A percentile compares a stretch with the other conserved stretches of the same genome.
Evolutionary conservation across 495 filamentous ascomycete genomes (phyloP).

Genomic region (Elaphomyces granulatus): DNA sequence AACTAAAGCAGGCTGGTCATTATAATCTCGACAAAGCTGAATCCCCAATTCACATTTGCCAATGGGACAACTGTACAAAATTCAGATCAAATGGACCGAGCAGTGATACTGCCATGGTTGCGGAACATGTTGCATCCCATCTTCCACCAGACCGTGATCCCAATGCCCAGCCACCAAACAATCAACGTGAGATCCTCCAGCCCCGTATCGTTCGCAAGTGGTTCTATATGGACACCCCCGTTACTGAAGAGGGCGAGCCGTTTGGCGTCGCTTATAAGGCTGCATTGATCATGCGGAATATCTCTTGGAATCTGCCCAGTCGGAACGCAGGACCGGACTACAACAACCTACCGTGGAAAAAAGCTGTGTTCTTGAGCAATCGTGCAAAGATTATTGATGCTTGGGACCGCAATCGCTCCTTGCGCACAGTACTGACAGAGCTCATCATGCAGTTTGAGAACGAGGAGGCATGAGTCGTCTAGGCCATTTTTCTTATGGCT

Average conservation of each 20-base stretch:
- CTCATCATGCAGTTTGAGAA: constrained; percentile 19
- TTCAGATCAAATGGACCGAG: constrained; percentile 28
- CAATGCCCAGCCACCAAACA: constrained; percentile 29
- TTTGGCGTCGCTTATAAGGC: constrained; percentile 74
- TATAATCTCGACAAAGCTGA: constrained; percentile 33
- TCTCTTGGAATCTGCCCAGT: constrained; percentile 56
- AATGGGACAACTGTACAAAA: constrained; percentile 27
- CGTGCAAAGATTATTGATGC: constrained; percentile 29
- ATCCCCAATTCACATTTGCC: constrained; percentile 23
- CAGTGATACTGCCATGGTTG: constrained; percentile 29
- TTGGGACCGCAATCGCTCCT: constrained; percentile 30
- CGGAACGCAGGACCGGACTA: constrained; percentile 17
- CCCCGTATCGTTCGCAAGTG: constrained; percentile 30
- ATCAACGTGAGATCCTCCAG: constrained; percentile 27
- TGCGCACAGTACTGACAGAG: constrained; percentile 32
- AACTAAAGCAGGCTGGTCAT: constrained; percentile 34
- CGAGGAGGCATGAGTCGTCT: no score
- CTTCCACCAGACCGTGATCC: constrained; percentile 38
- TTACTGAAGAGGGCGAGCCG: constrained; percentile 71
- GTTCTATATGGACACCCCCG: constrained; percentile 47
- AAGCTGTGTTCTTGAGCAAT: constrained; percentile 27
- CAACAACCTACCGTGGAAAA: constrained; percentile 27
- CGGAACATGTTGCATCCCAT: constrained; percentile 35
- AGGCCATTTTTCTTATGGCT: no score
- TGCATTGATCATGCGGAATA: constrained; percentile 74